phyloP scores from a whole-genome alignment of 352 stramenopile genomes.

The Pythium diclinum region DNA sequence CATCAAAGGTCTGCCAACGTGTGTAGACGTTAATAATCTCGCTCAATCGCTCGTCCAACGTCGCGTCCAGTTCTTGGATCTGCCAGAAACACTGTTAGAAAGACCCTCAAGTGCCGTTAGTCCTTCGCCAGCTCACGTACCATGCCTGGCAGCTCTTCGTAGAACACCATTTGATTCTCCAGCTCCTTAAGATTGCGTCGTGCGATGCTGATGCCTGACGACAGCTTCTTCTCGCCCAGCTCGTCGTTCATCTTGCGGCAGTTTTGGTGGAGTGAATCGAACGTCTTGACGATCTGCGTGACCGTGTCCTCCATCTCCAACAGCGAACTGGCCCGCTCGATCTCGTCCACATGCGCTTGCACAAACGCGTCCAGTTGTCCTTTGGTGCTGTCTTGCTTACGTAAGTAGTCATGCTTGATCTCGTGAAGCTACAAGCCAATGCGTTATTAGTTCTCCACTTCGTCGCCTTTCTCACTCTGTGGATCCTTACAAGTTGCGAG shows the following conservation, averaged over 20 bases:
- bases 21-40: conserved; percentile 63
- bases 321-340: conserved; percentile 71
- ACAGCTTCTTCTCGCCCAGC: conserved; percentile 76
- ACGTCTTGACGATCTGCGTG: conserved; percentile 54
- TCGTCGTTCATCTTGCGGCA: conserved; percentile 84
- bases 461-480: neutral
- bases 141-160: conserved; percentile 70
- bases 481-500: conserved; percentile 53
- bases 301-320: conserved; percentile 71
- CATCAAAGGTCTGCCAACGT: conserved; percentile 71
- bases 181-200: conserved; percentile 79
- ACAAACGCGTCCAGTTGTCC: conserved; percentile 69
- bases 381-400: conserved; percentile 72
- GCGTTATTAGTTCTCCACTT: neutral
- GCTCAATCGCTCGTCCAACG: conserved; percentile 45
- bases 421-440: conserved; percentile 51
- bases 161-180: conserved; percentile 80
- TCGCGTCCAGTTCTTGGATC: conserved; percentile 34
- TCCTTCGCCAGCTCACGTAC: conserved; percentile 22
- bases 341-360: conserved; percentile 79
- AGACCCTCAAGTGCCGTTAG: neutral
- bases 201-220: conserved; percentile 75
- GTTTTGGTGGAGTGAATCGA: conserved; percentile 50
- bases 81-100: conserved; percentile 2
- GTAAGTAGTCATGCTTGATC: conserved; percentile 79